Evolutionary conservation across 148 eudicot species (phyloP).

Genomic region (Rhododendron ferrugineum): DNA sequence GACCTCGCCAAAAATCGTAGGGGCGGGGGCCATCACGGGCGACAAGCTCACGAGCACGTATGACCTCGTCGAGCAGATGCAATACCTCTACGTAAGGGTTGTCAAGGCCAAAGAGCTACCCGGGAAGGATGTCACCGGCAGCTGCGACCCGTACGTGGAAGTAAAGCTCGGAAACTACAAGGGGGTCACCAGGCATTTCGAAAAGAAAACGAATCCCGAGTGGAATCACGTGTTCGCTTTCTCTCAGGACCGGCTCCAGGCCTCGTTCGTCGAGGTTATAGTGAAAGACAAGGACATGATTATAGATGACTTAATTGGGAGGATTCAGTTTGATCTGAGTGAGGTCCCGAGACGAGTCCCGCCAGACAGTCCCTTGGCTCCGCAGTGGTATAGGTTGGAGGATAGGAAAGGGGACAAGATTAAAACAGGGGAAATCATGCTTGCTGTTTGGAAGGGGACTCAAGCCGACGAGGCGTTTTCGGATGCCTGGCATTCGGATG

Average conservation of each 20-base stretch:
- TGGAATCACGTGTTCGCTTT: slow-evolving; percentile 82
- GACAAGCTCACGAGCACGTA: slow-evolving; percentile 63
- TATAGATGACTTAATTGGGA: slow-evolving; percentile 62
- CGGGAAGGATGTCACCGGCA: slow-evolving; percentile 46
- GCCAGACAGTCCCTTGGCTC: slow-evolving; percentile 81
- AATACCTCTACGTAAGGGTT: slow-evolving; percentile 63
- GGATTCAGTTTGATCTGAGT: slow-evolving; percentile 40
- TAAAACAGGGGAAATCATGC: slow-evolving; percentile 64
- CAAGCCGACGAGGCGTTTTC: slow-evolving; percentile 74
- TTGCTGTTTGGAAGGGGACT: slow-evolving; percentile 82
- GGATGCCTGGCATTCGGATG: slow-evolving; percentile 84
- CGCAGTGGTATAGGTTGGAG: slow-evolving; percentile 72
- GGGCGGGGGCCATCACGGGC: slow-evolving; percentile 39
- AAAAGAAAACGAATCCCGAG: slow-evolving; percentile 57
- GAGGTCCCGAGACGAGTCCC: slow-evolving; percentile 71
- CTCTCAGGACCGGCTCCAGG: slow-evolving; percentile 60
- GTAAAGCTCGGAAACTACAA: slow-evolving; percentile 72
- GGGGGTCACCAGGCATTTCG: slow-evolving; percentile 63
- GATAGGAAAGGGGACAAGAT: slow-evolving; percentile 47
- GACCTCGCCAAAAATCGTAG: slow-evolving; percentile 60
- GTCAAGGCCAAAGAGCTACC: slow-evolving; percentile 69
- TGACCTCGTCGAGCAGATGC: slow-evolving; percentile 89
- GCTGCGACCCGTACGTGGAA: slow-evolving; percentile 74
- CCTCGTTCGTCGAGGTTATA: slow-evolving; percentile 45
- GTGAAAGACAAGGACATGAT: slow-evolving; percentile 64